Percentiles rank a stretch among this genome's conserved stretches.
phyloP scores from a whole-genome alignment of 164 flowering plant genomes.

The Brasenia schreberi region DNA sequence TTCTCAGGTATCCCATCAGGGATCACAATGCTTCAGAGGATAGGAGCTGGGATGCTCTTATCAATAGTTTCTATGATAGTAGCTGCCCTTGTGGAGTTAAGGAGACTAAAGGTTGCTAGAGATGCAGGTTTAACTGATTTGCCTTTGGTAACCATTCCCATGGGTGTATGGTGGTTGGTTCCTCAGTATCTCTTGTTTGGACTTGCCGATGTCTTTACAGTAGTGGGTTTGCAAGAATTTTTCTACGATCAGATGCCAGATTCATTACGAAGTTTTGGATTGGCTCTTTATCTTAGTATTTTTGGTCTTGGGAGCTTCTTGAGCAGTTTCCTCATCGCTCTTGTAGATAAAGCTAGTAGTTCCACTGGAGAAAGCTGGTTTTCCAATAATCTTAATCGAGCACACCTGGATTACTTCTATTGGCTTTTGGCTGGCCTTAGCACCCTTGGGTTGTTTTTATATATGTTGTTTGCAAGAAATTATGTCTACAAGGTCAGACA shows the following conservation, averaged over 20 bases:
- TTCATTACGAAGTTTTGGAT: constrained; percentile 13
- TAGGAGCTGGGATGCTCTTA: constrained; percentile 8
- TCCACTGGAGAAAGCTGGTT: constrained; percentile 9
- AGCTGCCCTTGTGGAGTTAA: constrained; percentile 4
- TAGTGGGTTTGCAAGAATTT: constrained; percentile 18
- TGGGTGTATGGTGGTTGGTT: constrained; percentile 6
- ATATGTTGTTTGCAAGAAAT: neutral
- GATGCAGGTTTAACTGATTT: constrained; percentile 2
- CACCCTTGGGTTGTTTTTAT: neutral
- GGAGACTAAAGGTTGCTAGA: neutral
- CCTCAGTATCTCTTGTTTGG: constrained; percentile 20
- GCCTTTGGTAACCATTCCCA: neutral
- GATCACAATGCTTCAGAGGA: constrained; percentile 22
- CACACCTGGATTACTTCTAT: constrained; percentile 16
- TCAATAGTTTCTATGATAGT: constrained; percentile 7
- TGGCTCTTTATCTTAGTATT: constrained; percentile 14
- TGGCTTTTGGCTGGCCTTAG: constrained; percentile 17
- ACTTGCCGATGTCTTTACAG: constrained; percentile 13
- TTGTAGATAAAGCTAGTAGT: neutral
- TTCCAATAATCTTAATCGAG: constrained; percentile 14
- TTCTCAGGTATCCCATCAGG: constrained; percentile 15
- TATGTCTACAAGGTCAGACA: too few relatives aligned
- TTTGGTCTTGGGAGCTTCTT: constrained; percentile 16
- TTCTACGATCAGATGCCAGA: constrained; percentile 19
- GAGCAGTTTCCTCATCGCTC: constrained; percentile 10